Base-by-base conservation (phyloP, 1,284 basidiomycete species). In the Wallemia mellicola region DNA sequence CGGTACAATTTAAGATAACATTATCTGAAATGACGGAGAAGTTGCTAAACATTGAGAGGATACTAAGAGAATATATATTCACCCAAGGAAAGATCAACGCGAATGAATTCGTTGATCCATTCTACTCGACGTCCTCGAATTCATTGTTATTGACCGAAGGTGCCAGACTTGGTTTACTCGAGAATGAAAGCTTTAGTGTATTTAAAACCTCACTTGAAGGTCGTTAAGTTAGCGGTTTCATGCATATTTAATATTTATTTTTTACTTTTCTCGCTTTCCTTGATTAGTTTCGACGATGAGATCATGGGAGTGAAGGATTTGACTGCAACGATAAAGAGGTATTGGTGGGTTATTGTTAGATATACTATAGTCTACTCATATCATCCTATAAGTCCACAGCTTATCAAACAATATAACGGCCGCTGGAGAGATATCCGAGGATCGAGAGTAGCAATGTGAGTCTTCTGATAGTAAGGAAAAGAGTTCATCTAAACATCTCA, bases 1-100 rank as follows among this genome's bases (percentile, higher is more conserved):
- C 71, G 24, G 78, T 74, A 19, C 74, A 78, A 57, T 81, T 83
- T 65, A 67, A 65, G 58, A 80, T 81, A 14, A 83, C 83, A 1
- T 67, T 83, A 28, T 76, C 79, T 25, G 79, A 81, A 64, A 86
- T 86, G 80, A 76, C 79, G 38, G 73, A 76, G 1, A 74, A 74
- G 17, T 67, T 88, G 61, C 75, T 83, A 58, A 70, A 70, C 27
- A 71, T 77, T 33, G 73, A 81, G 28, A 79, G 82, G 63, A 75
- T 74, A 61, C 71, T 77, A 58, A 60, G 63, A 22, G 60, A 48
- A 22, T 48, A 48, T n/a, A 48, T 48, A 5, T 11, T 7, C 38
- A 48, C 38, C 5, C 38, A 7, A n/a, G 3, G 38, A 11, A n/a
- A 22, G n/a, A n/a, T n/a, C n/a, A 11, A 11, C 38, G 9, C 38